phyloP scores from a whole-genome alignment of 352 stramenopile genomes.

The Globisporangium cylindrosporum region DNA sequence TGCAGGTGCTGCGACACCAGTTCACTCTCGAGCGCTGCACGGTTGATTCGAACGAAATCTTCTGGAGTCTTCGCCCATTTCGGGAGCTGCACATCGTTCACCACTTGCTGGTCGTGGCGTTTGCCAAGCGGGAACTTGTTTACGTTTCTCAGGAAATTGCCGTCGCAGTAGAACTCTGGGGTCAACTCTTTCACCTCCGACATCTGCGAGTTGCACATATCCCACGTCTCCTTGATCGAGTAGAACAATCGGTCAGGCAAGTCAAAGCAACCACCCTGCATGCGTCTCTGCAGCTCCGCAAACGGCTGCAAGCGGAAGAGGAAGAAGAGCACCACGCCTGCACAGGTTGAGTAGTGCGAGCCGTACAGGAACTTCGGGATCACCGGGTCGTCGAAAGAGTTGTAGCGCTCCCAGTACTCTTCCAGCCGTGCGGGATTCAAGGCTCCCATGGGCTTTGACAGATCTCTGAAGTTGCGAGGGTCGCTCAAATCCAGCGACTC shows the following conservation, averaged over 20 bases:
- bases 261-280: slow-evolving; percentile 98
- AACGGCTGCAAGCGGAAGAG: slow-evolving; percentile 98
- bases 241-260: slow-evolving; percentile 97
- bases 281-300: slow-evolving; percentile 93
- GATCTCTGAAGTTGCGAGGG: slow-evolving; percentile 92
- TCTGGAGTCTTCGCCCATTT: slow-evolving; percentile 95
- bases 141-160: slow-evolving; percentile 95
- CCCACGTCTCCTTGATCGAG: slow-evolving; percentile 95
- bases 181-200: slow-evolving; percentile 99
- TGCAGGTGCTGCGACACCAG: slow-evolving; percentile 97
- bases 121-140: slow-evolving; percentile 96
- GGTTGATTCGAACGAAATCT: slow-evolving; percentile 96
- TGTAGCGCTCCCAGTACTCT: slow-evolving; percentile 95
- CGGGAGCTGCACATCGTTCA: slow-evolving; percentile 96
- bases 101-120: slow-evolving; percentile 60
- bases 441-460: slow-evolving; percentile 98
- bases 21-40: slow-evolving; percentile 97
- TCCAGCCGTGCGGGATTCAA: slow-evolving; percentile 92
- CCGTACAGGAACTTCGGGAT: slow-evolving; percentile 90
- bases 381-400: slow-evolving; percentile 88
- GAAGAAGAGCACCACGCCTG: slow-evolving; percentile 98
- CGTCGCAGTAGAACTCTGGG: slow-evolving; percentile 96
- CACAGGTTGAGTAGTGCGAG: slow-evolving; percentile 97
- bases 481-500: slow-evolving; percentile 80
- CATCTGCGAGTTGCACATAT: slow-evolving; percentile 96